Base-by-base conservation (phyloP, 2,329 filamentous ascomycete genomes). In the Trichoderma atrobrunneum region DNA sequence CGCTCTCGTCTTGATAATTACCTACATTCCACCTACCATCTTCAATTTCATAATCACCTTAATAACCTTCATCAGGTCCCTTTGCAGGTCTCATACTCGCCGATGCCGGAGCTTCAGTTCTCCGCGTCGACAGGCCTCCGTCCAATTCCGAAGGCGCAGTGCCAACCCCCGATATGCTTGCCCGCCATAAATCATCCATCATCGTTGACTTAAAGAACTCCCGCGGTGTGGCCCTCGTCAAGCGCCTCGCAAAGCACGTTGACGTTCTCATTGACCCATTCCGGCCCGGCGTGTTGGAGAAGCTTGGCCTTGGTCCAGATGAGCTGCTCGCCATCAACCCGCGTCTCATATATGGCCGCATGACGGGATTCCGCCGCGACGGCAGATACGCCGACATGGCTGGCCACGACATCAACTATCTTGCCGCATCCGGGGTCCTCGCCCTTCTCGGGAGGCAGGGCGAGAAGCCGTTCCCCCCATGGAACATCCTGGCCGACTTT, bases 391-490 rank as follows among this genome's bases (percentile, higher is more conserved):
- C 88, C 62, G 83, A 87, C 77, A 98, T 97, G 95, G 94, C 95
- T 0, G 95, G 95, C 59, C 95, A 98, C 79, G 95, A 98, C 80
- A 97, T 98, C 81, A 98, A 98, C 79, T 98, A 98, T 82, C 91
- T 98, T 56, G 93, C 95, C 63, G 93, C 97, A 0, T 92, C 92
- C 0, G 95, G 95, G 0, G 91, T 92, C 1, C 83, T 98, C 32
- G 87, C 87, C 0, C 85, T 97, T 82, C 87, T 98, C 3, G 95
- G 95, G 1, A 85, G 92, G 0, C 84, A 84, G 32, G 87, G 86
- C 18, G 88, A 91, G 78, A 90, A 89, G 75, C 95, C 95, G 1
- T 90, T 92, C 73, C 87, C 95, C 21, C 96, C 96, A 0, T 89
- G 85, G 7, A 98, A 98, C 78, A 87, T 98, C 21, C 83, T 98